Base-by-base conservation (phyloP, 306 rosid genomes). In the Adenanthera pavonina region DNA sequence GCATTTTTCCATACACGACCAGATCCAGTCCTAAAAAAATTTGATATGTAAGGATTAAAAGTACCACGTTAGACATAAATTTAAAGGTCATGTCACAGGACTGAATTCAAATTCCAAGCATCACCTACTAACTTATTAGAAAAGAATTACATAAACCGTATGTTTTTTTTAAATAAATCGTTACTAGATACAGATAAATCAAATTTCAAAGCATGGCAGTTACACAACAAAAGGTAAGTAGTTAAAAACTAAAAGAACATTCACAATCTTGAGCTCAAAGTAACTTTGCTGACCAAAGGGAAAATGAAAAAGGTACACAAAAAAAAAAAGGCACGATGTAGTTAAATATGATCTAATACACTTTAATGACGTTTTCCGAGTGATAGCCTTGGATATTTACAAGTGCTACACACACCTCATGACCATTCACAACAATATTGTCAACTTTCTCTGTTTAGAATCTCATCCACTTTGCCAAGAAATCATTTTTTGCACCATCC, bases 401-500 rank as follows among this genome's bases (percentile, higher is more conserved):
- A 85, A 53, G 80, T 56, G 67, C 43, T 60, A 68, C 81, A 60
- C 46, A 69, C 30, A 64, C 49, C 72, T 34, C 66, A 61, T 74
- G 67, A 82, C 17, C 84, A 84, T 81, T 81, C 82, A 80, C 83
- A 81, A 71, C 67, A 81, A 67, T 59, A 52, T 81, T 68, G 69
- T 83, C 53, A 77, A 57, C 72, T 44, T 40, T 47, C 62, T 59
- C 61, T 67, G 46, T 59, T 67, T 65, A 80, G 74, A 76, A 80
- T 77, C 73, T 66, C 74, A 84, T 80, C 84, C 84, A 77, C n/a
- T 61, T 64, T 82, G n/a, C 73, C 80, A 67, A 77, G 47, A 51
- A 46, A 76, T 89, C 88, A 90, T 40, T 89, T 90, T 80, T 54
- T 85, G 83, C 88, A 3, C 92, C 90, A 92, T 19, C 85, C 75